Conservation (phyloP, 139 green algal species). For the Auxenochlorella pyrenoidosa region DNA sequence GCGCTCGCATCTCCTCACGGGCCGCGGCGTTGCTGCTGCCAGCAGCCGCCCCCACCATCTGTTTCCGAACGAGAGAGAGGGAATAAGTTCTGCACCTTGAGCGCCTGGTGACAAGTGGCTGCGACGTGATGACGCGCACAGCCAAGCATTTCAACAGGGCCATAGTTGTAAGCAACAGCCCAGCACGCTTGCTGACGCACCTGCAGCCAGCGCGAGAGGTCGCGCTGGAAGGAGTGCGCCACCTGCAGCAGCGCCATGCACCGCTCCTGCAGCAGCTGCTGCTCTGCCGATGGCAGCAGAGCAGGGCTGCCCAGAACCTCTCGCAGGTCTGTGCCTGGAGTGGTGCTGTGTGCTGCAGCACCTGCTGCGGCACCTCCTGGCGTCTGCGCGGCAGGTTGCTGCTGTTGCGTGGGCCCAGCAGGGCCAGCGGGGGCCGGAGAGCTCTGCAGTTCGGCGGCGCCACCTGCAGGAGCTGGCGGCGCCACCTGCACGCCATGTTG, state of each 20-base stretch:
- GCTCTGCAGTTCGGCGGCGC: neutral
- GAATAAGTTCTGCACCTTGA: neutral
- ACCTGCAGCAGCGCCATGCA: conserved; percentile 1
- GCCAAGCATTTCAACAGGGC: neutral
- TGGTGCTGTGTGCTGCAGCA: neutral
- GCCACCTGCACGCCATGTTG: neutral
- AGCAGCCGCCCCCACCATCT: neutral
- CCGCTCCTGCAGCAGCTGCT: conserved; percentile 13
- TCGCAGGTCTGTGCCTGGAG: conserved; percentile 11
- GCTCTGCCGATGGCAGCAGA: neutral
- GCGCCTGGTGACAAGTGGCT: no score
- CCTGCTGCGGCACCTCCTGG: neutral
- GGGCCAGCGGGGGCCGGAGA: neutral
- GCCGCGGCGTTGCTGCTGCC: neutral
- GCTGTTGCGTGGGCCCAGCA: neutral
- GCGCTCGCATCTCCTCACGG: neutral
- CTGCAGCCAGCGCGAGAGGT: conserved; percentile 10
- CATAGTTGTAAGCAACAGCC: neutral
- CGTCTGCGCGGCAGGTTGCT: neutral
- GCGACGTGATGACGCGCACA: neutral
- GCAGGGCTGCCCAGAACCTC: conserved; percentile 16
- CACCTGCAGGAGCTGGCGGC: neutral
- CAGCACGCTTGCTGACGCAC: neutral
- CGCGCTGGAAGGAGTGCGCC: neutral
- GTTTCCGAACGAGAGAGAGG: neutral